Evolutionary conservation across 495 filamentous ascomycete genomes (phyloP), one percentile per base, ranked within the genome.

Genomic region (Diplogelasinospora grovesii): DNA sequence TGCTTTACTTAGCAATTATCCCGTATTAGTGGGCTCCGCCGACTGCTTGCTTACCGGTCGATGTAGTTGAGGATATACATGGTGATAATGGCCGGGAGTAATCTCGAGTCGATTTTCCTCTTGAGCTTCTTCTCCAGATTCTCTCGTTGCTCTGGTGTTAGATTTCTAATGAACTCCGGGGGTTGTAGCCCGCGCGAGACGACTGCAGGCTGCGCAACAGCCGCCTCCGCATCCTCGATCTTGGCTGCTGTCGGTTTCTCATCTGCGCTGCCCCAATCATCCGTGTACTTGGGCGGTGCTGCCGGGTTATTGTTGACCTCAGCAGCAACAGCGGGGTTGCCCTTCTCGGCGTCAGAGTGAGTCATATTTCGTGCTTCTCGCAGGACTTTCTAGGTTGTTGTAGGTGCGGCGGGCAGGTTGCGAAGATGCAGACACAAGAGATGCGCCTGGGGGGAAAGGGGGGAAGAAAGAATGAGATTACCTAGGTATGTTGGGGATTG

Each of bases 21-120:
- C 16, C 19, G 24, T n/a, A 3, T 18, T 11, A 3, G 11, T 4
- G 10, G 6, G 11, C n/a, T 13, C 32, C 6, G n/a, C n/a, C n/a
- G n/a, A n/a, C n/a, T n/a, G n/a, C n/a, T n/a, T n/a, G n/a, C 46
- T 9, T 44, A 67, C 47, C 85, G 72, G 58, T 89, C 85, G 43
- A 89, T 67, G 58, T 88, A 92, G 53, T 89, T 89, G 53, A 89
- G 60, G 48, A 89, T 84, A 53, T 89, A 88, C 70, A 65, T 61
- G 36, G 60, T 39, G 21, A 54, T 56, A 14, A 59, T 35, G 61
- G 78, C 75, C 8, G 82, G 82, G 44, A 86, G 56, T 16, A 80
- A 49, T 5, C 78, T 60, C 1, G 76, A 29, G 54, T 85, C 82
- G 21, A 86, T 81, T 54, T 82, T 85, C 37, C 75, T 65, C 36